Base-by-base conservation (phyloP, 1,284 basidiomycete species). In the Heliocybe sulcata region DNA sequence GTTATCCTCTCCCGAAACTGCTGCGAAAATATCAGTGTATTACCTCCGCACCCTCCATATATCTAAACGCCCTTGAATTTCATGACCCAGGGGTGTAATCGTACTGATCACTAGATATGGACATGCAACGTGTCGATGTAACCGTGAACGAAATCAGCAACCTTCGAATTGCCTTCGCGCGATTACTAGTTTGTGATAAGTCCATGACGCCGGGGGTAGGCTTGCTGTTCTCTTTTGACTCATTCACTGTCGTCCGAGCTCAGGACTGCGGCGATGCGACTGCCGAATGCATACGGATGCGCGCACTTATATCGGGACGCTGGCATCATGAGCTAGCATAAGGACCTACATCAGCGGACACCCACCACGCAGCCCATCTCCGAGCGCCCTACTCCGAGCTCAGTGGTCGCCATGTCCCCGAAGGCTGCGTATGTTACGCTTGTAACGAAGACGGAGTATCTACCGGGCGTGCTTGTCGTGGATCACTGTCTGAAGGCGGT, bases 381-480 rank as follows among this genome's bases (percentile, higher is more conserved):
- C 12, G 20, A 49, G 20, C 8, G 6, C 20, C n/a, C n/a, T n/a
- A n/a, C n/a, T n/a, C n/a, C n/a, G n/a, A n/a, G 11, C 20, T 49
- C 47, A 49, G 23, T 16, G 42, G 6, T 49, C 55, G 60, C 48
- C 51, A 75, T 73, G 77, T 56, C 61, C 35, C 59, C 58, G 59
- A 71, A 66, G 45, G 70, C 63, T 42, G 83, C 79, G 2, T 88
- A 78, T 69, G 79, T 75, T n/a, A 86, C 85, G 1, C 72, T 91
- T 20, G 69, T 90, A 54, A 89, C 89, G 35, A 81, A 77, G 57
- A 66, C 73, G 1, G 72, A 67, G 51, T 97, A 96, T 67, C 76
- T 96, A 16, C 75, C 89, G 35, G 90, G 87, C 1, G 74, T 82
- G 25, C 77, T 96, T 27, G 87, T 92, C 10, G 72, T 96, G 23